A percentile compares a stretch with the other conserved stretches of the same genome.
Conservation (phyloP, 208 protist species). For the Novymonas esmeraldas region DNA sequence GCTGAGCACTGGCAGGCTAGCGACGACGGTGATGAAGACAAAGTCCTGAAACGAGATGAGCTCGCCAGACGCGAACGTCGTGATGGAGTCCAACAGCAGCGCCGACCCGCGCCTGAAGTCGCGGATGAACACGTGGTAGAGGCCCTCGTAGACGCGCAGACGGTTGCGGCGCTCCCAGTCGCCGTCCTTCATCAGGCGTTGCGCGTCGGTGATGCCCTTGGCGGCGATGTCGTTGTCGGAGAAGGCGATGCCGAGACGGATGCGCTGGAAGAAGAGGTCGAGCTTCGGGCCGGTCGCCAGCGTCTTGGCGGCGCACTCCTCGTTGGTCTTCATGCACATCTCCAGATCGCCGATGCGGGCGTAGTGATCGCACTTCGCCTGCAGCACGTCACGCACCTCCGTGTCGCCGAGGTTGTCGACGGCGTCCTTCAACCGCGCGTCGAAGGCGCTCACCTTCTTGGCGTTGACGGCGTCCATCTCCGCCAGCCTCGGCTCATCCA, state of each 20-base stretch:
- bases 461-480: constrained; percentile 85
- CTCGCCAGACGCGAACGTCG: constrained; percentile 98
- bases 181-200: constrained; percentile 96
- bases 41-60: constrained; percentile 95
- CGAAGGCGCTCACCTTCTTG: constrained; percentile 76
- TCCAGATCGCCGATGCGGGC: constrained; percentile 96
- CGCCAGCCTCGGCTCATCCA: constrained; percentile 64
- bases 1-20: constrained; percentile 86
- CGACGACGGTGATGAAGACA: constrained; percentile 95
- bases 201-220: constrained; percentile 91
- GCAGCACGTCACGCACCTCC: constrained; percentile 96
- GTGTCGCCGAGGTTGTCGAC: constrained; percentile 97
- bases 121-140: constrained; percentile 95
- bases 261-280: constrained; percentile 96
- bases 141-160: constrained; percentile 98
- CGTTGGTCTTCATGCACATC: constrained; percentile 89
- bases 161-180: constrained; percentile 99
- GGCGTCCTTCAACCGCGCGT: constrained; percentile 92
- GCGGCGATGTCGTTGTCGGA: constrained; percentile 92
- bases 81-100: constrained; percentile 96
- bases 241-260: constrained; percentile 97
- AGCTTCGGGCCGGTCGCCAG: constrained; percentile 94
- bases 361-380: constrained; percentile 94
- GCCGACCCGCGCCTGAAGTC: constrained; percentile 94
- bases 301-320: constrained; percentile 94